phyloP scores from a whole-genome alignment of 805 yeast species.

The Candida hispaniensis region DNA sequence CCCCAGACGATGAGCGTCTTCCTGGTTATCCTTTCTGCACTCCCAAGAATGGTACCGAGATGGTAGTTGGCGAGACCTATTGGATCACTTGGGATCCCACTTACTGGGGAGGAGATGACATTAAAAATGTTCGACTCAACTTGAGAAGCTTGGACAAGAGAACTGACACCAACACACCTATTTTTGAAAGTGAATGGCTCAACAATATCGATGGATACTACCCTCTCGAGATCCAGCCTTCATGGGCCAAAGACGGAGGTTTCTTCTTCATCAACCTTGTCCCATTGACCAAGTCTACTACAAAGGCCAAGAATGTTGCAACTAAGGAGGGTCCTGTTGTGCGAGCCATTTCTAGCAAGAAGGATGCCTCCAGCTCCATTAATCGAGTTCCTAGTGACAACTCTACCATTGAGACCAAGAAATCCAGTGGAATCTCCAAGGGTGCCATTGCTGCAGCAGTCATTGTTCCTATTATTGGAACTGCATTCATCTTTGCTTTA shows the following conservation, averaged over 20 bases:
- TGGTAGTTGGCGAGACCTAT: slow-evolving; percentile 39
- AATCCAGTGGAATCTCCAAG: slow-evolving; percentile 23
- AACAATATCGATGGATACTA: slow-evolving; percentile 34
- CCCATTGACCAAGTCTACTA: slow-evolving; percentile 31
- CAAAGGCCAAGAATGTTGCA: slow-evolving; percentile 33
- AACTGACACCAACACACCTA: slow-evolving; percentile 25
- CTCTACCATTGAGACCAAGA: slow-evolving; percentile 20
- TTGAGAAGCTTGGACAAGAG: slow-evolving; percentile 31
- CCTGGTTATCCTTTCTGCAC: slow-evolving; percentile 37
- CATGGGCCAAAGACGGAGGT: slow-evolving; percentile 24
- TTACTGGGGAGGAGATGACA: slow-evolving; percentile 33
- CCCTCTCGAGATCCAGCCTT: slow-evolving; percentile 28
- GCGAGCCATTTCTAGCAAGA: slow-evolving; percentile 29
- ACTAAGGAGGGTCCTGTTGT: slow-evolving; percentile 34
- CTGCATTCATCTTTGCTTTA: slow-evolving; percentile 24
- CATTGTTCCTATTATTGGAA: slow-evolving; percentile 34
- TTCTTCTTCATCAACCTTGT: slow-evolving; percentile 33
- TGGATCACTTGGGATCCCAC: slow-evolving; percentile 42
- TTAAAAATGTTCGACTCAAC: slow-evolving; percentile 30
- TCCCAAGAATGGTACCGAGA: slow-evolving; percentile 33
- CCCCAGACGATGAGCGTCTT: slow-evolving; percentile 20
- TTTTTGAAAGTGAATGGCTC: slow-evolving; percentile 31
- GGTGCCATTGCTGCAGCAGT: slow-evolving; percentile 33
- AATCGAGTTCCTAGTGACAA: slow-evolving; percentile 36
- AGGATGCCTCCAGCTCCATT: slow-evolving; percentile 29